Evolutionary conservation across 1,139 yeast species (phyloP).

Genomic region (Sugiyamaella xylanicola): DNA sequence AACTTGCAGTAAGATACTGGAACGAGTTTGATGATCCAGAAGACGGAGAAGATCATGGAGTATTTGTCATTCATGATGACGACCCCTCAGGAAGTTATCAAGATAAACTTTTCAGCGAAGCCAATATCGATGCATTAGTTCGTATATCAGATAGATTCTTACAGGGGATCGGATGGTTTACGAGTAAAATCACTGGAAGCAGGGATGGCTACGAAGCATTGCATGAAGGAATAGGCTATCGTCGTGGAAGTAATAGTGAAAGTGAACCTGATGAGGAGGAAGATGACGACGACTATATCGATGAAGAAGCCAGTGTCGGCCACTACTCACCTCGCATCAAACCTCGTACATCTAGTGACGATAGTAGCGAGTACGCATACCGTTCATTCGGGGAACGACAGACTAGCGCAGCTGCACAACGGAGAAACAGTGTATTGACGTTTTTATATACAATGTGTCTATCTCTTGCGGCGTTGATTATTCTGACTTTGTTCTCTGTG

Average conservation of each 20-base stretch:
- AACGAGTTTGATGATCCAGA: slow-evolving; percentile 72
- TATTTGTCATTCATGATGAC: slow-evolving; percentile 42
- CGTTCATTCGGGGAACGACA: slow-evolving; percentile 12
- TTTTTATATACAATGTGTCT: slow-evolving; percentile 50
- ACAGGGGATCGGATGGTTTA: slow-evolving; percentile 24
- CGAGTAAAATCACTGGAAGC: slow-evolving; percentile 6
- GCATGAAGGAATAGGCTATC: slow-evolving; percentile 21
- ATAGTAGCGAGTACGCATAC: slow-evolving; percentile 16
- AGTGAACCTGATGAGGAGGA: slow-evolving; percentile 27
- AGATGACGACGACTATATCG: slow-evolving; percentile 25
- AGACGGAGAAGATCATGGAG: slow-evolving; percentile 46
- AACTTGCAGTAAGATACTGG: slow-evolving; percentile 58
- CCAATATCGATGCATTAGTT: slow-evolving; percentile 41
- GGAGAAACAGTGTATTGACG: slow-evolving; percentile 38
- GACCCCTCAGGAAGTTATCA: slow-evolving; percentile 9
- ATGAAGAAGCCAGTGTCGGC: slow-evolving; percentile 20
- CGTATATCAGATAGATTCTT: slow-evolving; percentile 33
- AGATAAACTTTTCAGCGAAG: slow-evolving; percentile 40
- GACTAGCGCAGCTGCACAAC: slow-evolving; percentile 7
- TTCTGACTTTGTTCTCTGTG: slow-evolving; percentile 52
- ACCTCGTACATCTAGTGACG: slow-evolving; percentile 22
- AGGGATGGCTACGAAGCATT: slow-evolving; percentile 21
- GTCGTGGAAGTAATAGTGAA: slow-evolving; percentile 29
- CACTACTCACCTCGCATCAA: slow-evolving; percentile 33
- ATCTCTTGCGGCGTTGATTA: slow-evolving; percentile 49